Conservation (phyloP, 495 filamentous ascomycete genomes). For the Daldinia loculata region DNA sequence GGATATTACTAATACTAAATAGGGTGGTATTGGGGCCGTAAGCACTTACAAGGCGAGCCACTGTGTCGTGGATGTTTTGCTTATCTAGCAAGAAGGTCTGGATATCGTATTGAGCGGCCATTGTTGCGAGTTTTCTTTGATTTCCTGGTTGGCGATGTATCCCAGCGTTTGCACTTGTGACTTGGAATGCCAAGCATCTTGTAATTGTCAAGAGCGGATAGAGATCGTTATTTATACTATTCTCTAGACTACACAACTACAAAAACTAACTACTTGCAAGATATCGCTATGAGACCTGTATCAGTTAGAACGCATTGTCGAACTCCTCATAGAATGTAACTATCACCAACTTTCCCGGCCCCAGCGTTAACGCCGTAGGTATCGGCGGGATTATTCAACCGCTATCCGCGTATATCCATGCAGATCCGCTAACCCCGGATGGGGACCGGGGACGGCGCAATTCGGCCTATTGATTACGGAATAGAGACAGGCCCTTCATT, state of each 20-base stretch:
- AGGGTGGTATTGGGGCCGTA: neutral
- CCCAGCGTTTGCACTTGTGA: neutral
- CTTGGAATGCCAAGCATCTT: neutral
- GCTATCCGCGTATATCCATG: neutral
- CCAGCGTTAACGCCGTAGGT: neutral
- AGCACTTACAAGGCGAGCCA: neutral
- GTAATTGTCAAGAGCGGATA: neutral
- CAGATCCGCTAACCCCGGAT: neutral
- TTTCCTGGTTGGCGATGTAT: neutral
- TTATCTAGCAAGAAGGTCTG: neutral
- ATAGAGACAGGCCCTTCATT: neutral
- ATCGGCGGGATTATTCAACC: neutral
- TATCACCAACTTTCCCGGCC: neutral
- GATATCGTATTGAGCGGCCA: neutral
- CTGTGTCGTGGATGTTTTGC: slow-evolving; percentile 1
- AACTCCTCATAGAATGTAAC: neutral
- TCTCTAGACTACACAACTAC: neutral
- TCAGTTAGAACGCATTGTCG: neutral
- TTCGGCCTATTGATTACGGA: neutral
- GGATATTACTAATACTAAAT: neutral
- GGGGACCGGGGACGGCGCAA: neutral
- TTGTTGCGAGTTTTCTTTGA: neutral
- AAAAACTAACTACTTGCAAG: neutral
- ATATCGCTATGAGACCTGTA: neutral
- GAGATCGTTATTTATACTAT: neutral